A percentile compares a stretch with the other conserved stretches of the same genome.
Evolutionary conservation across 805 yeast species (phyloP).

Genomic region (Groenewaldozyma salmanticensis): DNA sequence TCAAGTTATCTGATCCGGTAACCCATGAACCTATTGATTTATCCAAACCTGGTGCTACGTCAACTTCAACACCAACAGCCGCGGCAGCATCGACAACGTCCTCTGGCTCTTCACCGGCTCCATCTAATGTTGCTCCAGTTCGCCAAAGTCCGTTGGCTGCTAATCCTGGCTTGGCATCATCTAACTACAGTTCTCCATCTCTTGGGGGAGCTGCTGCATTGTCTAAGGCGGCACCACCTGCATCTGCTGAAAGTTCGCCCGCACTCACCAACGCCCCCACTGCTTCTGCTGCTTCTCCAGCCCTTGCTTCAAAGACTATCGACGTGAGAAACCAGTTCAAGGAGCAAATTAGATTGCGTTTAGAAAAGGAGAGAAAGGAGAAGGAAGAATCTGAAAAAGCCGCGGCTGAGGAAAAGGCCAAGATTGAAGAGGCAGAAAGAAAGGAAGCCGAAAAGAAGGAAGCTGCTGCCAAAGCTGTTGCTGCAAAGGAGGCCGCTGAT

Average conservation of each 20-base stretch:
- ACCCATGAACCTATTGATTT: conserved; percentile 20
- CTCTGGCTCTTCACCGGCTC: neutral
- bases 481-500: conserved; percentile 12
- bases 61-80: conserved; percentile 2
- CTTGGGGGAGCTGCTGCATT: neutral
- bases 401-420: conserved; percentile 1
- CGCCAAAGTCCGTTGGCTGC: neutral
- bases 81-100: conserved; percentile 1
- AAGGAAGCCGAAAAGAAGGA: conserved; percentile 5
- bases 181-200: too few relatives aligned
- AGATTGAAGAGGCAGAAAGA: conserved; percentile 14
- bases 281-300: conserved; percentile 1
- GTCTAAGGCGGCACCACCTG: neutral
- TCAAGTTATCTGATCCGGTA: conserved; percentile 20
- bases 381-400: conserved; percentile 10
- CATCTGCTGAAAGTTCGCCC: neutral
- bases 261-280: conserved; percentile 2
- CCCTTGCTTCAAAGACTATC: conserved; percentile 5
- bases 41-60: conserved; percentile 5
- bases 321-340: conserved; percentile 13
- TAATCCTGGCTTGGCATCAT: neutral
- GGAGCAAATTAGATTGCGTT: conserved; percentile 12
- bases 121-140: neutral
- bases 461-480: conserved; percentile 1
- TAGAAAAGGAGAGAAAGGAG: conserved; percentile 9